phyloP scores from a whole-genome alignment of 495 filamentous ascomycete genomes.

The Penicillium parvum region DNA sequence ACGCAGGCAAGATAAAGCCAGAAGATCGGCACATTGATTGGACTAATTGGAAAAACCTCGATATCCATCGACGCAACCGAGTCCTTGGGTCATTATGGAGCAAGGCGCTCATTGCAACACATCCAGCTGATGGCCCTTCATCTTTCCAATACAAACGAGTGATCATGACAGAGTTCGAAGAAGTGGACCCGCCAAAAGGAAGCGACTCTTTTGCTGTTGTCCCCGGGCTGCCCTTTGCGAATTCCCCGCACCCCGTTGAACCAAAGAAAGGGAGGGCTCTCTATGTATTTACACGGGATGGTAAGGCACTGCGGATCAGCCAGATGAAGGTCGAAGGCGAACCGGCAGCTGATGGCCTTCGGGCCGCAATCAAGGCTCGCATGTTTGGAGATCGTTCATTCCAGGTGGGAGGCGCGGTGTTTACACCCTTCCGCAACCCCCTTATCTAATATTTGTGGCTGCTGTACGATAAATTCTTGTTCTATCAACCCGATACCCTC shows the following conservation, averaged over 20 bases:
- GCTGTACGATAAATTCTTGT: constrained; percentile 2
- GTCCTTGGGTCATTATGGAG: constrained; percentile 56
- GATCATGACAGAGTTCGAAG: constrained; percentile 38
- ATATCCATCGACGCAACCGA: constrained; percentile 46
- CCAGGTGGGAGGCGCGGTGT: constrained; percentile 20
- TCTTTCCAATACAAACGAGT: constrained; percentile 34
- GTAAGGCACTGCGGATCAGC: constrained; percentile 34
- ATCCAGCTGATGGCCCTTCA: constrained; percentile 8
- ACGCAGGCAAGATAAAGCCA: constrained; percentile 51
- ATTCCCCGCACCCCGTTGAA: constrained; percentile 24
- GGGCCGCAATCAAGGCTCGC: constrained; percentile 40
- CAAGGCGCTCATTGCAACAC: constrained; percentile 28
- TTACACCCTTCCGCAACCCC: constrained; percentile 38
- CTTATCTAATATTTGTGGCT: constrained; percentile 22
- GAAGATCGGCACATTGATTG: constrained; percentile 53
- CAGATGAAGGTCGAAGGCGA: constrained; percentile 45
- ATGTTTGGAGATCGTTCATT: constrained; percentile 37
- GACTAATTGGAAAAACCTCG: constrained; percentile 41
- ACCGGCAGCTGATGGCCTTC: constrained; percentile 31
- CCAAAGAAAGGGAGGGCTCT: constrained; percentile 28
- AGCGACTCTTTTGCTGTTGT: constrained; percentile 24
- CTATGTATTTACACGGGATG: constrained; percentile 38
- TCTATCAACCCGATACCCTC: constrained; percentile 21
- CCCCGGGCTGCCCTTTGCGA: constrained; percentile 40
- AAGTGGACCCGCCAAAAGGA: constrained; percentile 28